Base-by-base conservation (phyloP, 2,329 filamentous ascomycete genomes). In the Fusarium tuaranense region DNA sequence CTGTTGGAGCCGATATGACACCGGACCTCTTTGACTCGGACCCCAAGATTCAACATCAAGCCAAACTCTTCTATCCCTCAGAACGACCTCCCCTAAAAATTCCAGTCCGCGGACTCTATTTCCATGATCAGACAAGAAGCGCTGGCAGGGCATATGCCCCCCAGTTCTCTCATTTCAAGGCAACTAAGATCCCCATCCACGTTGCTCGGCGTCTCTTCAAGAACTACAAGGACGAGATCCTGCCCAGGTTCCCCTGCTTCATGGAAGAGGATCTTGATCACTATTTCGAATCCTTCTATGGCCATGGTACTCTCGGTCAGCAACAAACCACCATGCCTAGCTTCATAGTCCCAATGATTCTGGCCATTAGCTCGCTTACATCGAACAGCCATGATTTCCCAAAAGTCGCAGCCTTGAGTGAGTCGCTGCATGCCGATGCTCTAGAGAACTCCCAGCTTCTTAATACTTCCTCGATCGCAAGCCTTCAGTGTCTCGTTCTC, bases 401-500 rank as follows among this genome's bases (percentile, higher is more conserved):
- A 55, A 55, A 55, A 55, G 51, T 55, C 27, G 12, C 51, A 30
- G 51, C 51, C 7, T 34, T 55, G 51, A 34, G 51, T 8, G 51
- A 55, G n/a, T 30, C 51, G 18, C 10, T 55, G 12, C 51, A 55
- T 5, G 51, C 51, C 13, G 51, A 55, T 20, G 51, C 51, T 5
- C 27, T 55, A 12, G 27, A 34, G 4, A n/a, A 55, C 51, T 30
- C n/a, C 2, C 18, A 55, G 27, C 30, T 55, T 55, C 30, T 55
- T 7, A 55, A 34, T 7, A 30, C 20, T 12, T 22, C 51, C 12
- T 55, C 51, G 4, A 1, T 55, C 13, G 51, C 7, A 34, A 32
- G 18, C n/a, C 51, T 55, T 32, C 51, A 55, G 30, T 27, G 51
- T 10, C n/a, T 70, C 68, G 62, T 78, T 3, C 48, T 78, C 16